A percentile compares a stretch with the other conserved stretches of the same genome.
Evolutionary conservation across 2,329 filamentous ascomycete genomes (phyloP).

Genomic region (Alternaria sp.): DNA sequence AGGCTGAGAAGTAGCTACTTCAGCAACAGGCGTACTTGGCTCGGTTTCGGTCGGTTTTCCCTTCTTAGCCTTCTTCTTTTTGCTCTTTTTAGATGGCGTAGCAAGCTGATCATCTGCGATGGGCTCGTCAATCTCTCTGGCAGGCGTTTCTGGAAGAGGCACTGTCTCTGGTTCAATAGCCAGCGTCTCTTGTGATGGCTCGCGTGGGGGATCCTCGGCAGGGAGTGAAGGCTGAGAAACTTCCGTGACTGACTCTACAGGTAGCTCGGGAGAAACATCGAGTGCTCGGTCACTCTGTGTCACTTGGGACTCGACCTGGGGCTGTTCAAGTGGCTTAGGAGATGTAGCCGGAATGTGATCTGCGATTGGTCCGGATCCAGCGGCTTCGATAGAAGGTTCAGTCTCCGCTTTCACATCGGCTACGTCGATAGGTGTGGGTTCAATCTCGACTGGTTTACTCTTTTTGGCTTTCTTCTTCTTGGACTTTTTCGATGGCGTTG

Average conservation of each 20-base stretch:
- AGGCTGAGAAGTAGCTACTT: slow-evolving; percentile 8
- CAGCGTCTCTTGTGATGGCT: not conserved
- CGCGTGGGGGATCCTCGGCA: not conserved
- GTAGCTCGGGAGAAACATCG: not conserved
- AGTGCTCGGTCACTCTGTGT: not conserved
- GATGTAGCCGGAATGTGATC: not conserved
- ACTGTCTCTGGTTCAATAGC: not conserved
- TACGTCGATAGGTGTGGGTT: not conserved
- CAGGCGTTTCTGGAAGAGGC: slow-evolving; percentile 2
- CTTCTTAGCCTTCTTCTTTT: slow-evolving; percentile 51
- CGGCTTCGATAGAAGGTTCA: not conserved
- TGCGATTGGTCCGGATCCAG: not conserved
- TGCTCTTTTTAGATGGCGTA: slow-evolving; percentile 52
- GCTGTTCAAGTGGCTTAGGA: not conserved
- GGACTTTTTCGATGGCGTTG: slow-evolving; percentile 52
- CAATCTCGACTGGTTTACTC: slow-evolving; percentile 16
- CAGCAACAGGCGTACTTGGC: slow-evolving; percentile 16
- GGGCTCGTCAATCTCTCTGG: not conserved
- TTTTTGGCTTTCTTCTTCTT: slow-evolving; percentile 51
- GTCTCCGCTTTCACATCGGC: slow-evolving; percentile 2
- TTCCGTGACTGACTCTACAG: not conserved
- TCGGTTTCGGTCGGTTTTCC: slow-evolving; percentile 18
- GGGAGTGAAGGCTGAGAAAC: not conserved
- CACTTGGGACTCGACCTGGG: slow-evolving; percentile 2
- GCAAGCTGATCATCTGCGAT: slow-evolving; percentile 14